Base-by-base conservation (phyloP, 768 basidiomycete species). In the Auriculariales sp. region DNA sequence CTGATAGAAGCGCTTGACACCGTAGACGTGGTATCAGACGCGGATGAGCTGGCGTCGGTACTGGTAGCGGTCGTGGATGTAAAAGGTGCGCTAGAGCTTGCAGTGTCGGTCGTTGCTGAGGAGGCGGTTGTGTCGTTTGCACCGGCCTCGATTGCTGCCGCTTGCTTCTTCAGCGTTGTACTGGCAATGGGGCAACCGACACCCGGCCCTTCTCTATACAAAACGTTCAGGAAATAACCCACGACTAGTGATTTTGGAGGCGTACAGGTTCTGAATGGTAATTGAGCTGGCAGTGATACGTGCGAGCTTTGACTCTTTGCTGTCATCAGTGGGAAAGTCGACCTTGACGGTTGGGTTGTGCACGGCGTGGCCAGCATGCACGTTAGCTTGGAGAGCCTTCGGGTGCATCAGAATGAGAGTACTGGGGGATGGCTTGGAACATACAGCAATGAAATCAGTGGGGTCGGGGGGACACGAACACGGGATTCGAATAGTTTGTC, bases 191-290 rank as follows among this genome's bases (percentile, higher is more conserved):
- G n/a, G n/a, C n/a, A n/a, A n/a, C n/a, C n/a, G n/a, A n/a, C n/a
- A n/a, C n/a, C n/a, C n/a, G n/a, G n/a, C n/a, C n/a, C n/a, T n/a
- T n/a, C n/a, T n/a, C n/a, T n/a, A n/a, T n/a, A n/a, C n/a, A n/a
- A n/a, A n/a, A n/a, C n/a, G n/a, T n/a, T n/a, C n/a, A n/a, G n/a
- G n/a, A n/a, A n/a, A n/a, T n/a, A n/a, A n/a, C n/a, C n/a, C 15
- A 32, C 15, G 9, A 32, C 31, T 9, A 15, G 31, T 32, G 15
- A 9, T 32, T 9, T 9, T 9, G 9, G 31, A 9, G 9, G 49
- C 56, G 3, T 36, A 50, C 34, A 57, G 46, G 52, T 55, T 57
- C 46, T 57, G 56, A 25, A 57, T 28, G 9, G 54, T 57, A 28
- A 53, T 51, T 27, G 53, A 9, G 17, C 47, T 45, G 31, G 55